These are phyloP conservation scores for Dryadomyces quercus-mongolicae DNA, from an alignment of 2,329 filamentous ascomycete genomes.

Conservation along the genomic window DNA sequence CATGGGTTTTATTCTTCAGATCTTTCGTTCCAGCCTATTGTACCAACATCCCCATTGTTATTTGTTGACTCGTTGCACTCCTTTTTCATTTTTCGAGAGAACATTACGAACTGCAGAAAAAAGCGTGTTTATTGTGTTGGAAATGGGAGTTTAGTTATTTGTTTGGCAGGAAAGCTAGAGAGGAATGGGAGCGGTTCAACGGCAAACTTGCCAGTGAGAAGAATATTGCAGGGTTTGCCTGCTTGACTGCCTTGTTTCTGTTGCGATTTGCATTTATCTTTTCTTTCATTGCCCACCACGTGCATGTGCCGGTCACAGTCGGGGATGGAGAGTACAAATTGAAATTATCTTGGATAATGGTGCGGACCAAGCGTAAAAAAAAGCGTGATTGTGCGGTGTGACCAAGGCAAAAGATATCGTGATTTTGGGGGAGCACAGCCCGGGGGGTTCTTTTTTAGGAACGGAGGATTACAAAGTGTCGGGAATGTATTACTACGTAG, in stretches of 20 bases:
- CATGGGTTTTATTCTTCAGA: background rate
- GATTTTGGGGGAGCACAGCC: background rate
- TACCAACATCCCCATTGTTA: background rate
- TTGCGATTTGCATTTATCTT: background rate
- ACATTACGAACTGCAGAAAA: conserved; percentile 1
- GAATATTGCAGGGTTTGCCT: no score
- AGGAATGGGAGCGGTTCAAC: no score
- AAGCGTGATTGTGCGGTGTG: background rate
- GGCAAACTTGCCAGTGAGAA: no score
- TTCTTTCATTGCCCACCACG: conserved; percentile 2
- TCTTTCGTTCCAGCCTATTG: background rate
- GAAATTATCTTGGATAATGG: background rate
- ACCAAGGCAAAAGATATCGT: background rate
- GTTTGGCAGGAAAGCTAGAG: no score
- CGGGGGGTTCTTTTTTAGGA: no score
- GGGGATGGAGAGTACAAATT: conserved; percentile 17
- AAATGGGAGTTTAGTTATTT: background rate
- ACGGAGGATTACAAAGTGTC: background rate
- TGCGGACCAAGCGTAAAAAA: background rate
- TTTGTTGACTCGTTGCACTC: background rate
- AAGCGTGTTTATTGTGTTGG: conserved; percentile 1
- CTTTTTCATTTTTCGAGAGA: background rate
- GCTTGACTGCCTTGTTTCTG: background rate
- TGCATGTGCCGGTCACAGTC: conserved; percentile 10
- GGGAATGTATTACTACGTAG: background rate